Percentiles rank a stretch among this genome's conserved stretches.
These are phyloP conservation scores for Candolleomyces eurysporus DNA, from an alignment of 768 basidiomycete genomes.

Conservation along the genomic window DNA sequence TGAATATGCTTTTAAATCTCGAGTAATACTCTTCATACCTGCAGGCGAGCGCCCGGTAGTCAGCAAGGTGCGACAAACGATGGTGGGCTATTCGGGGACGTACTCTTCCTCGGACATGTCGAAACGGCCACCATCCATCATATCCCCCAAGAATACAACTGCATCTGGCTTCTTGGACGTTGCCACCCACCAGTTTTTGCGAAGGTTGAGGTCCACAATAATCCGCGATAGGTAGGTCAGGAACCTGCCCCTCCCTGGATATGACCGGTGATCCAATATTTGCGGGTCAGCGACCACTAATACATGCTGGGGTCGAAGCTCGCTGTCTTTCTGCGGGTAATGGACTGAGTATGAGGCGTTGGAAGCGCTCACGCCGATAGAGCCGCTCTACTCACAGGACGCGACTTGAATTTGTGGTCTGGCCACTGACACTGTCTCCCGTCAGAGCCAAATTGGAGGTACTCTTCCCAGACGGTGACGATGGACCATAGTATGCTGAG, in stretches of 20 bases:
- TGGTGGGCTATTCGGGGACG: conserved; percentile 23
- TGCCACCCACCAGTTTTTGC: conserved; percentile 80
- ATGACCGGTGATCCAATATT: conserved; percentile 73
- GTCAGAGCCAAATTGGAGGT: conserved; percentile 51
- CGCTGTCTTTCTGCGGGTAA: conserved; percentile 17
- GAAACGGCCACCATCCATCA: conserved; percentile 84
- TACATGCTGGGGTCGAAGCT: conserved; percentile 44
- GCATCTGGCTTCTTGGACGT: conserved; percentile 60
- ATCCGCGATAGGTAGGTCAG: conserved; percentile 60
- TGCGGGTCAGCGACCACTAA: conserved; percentile 91
- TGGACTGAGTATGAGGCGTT: conserved; percentile 4
- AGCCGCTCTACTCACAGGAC: conserved; percentile 19
- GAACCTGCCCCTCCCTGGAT: conserved; percentile 55
- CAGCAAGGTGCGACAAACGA: background rate
- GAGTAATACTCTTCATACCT: conserved; percentile 75
- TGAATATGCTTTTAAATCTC: conserved; percentile 74
- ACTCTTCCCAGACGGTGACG: conserved; percentile 69
- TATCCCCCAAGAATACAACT: conserved; percentile 85
- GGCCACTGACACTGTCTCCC: conserved; percentile 62
- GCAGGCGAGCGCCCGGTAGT: conserved; percentile 2
- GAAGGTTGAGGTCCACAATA: conserved; percentile 77
- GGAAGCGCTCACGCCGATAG: background rate
- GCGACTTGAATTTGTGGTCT: conserved; percentile 30
- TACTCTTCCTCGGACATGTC: conserved; percentile 68
- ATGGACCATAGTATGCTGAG: conserved; percentile 62